Percentiles rank a stretch among this genome's conserved stretches.
These are phyloP conservation scores for Penicillium salamii DNA, from an alignment of 495 filamentous ascomycete species.

Conservation along the genomic window DNA sequence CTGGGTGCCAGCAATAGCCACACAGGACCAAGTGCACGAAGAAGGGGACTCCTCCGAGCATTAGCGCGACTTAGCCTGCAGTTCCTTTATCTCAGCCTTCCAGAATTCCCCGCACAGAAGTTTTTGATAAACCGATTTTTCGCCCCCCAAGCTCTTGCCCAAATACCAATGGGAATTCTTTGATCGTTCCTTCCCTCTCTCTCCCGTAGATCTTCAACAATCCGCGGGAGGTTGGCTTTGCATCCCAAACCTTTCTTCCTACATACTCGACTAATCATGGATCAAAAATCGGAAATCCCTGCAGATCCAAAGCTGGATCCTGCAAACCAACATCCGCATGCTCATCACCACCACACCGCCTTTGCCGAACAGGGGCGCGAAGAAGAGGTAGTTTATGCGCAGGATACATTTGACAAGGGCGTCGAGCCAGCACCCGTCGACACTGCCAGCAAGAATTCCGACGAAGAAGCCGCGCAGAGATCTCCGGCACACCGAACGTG, in stretches of 20 bases:
- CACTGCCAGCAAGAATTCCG: constrained; percentile 34
- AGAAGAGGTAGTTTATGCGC: constrained; percentile 49
- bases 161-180: background rate
- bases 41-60: background rate
- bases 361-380: constrained; percentile 41
- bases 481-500: constrained; percentile 21
- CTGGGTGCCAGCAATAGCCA: background rate
- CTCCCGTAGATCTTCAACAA: background rate
- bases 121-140: background rate
- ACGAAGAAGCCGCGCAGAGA: constrained; percentile 27
- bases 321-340: constrained; percentile 46
- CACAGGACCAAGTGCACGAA: background rate
- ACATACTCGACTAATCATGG: background rate
- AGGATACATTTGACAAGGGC: constrained; percentile 42
- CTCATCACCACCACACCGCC: constrained; percentile 49
- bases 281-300: background rate
- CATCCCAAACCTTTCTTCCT: no score
- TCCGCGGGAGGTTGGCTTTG: background rate
- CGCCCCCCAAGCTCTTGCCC: background rate
- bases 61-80: background rate
- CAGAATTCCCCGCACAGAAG: constrained; percentile 4
- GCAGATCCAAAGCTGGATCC: constrained; percentile 20
- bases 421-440: constrained; percentile 42
- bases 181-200: background rate
- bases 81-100: background rate